phyloP scores from a whole-genome alignment of 257 asterid genomes.

The Salvia splendens region DNA sequence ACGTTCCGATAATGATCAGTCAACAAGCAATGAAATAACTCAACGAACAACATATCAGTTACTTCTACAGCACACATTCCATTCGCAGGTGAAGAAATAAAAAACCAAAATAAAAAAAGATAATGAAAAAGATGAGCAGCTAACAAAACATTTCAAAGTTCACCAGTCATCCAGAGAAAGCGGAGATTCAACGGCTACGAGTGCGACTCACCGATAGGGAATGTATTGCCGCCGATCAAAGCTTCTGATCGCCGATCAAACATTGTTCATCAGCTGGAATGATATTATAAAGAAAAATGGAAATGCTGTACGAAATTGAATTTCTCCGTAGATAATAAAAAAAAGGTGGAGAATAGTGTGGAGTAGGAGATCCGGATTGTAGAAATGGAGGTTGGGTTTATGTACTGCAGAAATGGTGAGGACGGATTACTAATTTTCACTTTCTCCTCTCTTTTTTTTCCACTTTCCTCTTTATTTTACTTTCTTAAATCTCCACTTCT shows the following conservation, averaged over 20 bases:
- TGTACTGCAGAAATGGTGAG: neutral
- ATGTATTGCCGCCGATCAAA: constrained; percentile 32
- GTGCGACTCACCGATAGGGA: constrained; percentile 32
- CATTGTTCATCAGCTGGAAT: constrained; percentile 14
- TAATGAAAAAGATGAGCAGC: constrained; percentile 1
- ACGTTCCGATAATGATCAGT: constrained; percentile 30
- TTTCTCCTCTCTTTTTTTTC: neutral
- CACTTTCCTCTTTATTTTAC: neutral
- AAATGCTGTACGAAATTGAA: constrained; percentile 15
- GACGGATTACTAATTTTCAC: neutral
- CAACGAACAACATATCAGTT: constrained; percentile 29
- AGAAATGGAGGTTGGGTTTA: constrained; percentile 12
- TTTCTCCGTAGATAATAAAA: neutral
- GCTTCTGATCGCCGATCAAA: constrained; percentile 30
- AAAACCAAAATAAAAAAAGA: neutral
- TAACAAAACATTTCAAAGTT: neutral
- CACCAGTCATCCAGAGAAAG: neutral
- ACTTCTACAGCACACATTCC: constrained; percentile 36
- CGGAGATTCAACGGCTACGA: constrained; percentile 16
- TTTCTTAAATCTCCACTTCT: neutral
- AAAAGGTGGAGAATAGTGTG: neutral
- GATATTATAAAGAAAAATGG: neutral
- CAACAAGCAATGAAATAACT: constrained; percentile 29
- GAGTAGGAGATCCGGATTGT: too few relatives aligned
- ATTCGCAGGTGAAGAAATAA: constrained; percentile 1